These are phyloP conservation scores for Penicillium macrosclerotiorum DNA, from an alignment of 495 filamentous ascomycete genomes.

Conservation along the genomic window DNA sequence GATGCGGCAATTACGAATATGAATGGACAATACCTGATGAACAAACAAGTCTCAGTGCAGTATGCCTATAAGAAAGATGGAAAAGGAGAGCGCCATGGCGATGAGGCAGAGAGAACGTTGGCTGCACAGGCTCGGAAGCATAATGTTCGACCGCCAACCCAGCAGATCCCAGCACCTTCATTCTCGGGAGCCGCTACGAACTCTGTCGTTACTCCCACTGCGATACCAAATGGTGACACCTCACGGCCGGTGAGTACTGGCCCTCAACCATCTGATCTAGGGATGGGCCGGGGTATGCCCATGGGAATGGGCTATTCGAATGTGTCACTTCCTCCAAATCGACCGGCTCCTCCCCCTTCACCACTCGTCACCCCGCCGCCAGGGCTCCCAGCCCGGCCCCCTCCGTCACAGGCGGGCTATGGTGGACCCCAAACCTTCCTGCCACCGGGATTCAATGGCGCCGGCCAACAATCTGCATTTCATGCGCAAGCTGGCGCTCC, in stretches of 20 bases:
- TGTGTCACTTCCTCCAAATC: constrained; percentile 39
- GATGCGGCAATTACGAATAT: constrained; percentile 89
- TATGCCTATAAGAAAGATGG: constrained; percentile 99
- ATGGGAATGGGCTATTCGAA: constrained; percentile 32
- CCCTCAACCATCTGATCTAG: constrained; percentile 29
- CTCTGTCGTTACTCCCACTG: constrained; percentile 42
- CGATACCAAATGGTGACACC: constrained; percentile 57
- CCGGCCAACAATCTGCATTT: constrained; percentile 41
- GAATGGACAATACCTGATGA: constrained; percentile 96
- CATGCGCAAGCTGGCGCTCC: constrained; percentile 46
- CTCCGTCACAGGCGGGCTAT: constrained; percentile 74
- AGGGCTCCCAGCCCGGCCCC: constrained; percentile 74
- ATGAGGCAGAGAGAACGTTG: constrained; percentile 88
- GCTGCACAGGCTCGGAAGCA: constrained; percentile 92
- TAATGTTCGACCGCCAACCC: constrained; percentile 75
- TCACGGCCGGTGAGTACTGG: constrained; percentile 39
- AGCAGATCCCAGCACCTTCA: constrained; percentile 47
- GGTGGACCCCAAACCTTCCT: constrained; percentile 71
- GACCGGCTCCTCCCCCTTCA: constrained; percentile 39
- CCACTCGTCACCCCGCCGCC: constrained; percentile 66
- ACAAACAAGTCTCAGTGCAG: constrained; percentile 92
- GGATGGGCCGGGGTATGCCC: constrained; percentile 35
- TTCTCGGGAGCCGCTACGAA: constrained; percentile 37
- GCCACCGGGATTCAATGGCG: constrained; percentile 52
- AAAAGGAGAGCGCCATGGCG: constrained; percentile 93